A percentile compares a stretch with the other conserved stretches of the same genome.
phyloP scores from a whole-genome alignment of 1,139 yeast genomes.

The Geotrichum macrosporum region DNA sequence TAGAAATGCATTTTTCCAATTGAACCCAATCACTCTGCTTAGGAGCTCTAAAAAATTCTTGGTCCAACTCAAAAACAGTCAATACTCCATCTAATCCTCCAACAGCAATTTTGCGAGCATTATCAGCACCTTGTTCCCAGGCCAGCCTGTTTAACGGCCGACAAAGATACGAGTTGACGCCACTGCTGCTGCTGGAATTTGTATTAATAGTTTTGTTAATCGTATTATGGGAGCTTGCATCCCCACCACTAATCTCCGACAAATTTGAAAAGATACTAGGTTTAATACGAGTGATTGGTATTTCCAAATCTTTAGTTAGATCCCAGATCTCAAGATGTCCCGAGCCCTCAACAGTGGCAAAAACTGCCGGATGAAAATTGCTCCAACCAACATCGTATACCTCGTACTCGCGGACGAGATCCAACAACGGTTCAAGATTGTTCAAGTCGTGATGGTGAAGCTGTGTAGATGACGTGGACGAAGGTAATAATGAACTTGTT shows the following conservation, averaged over 20 bases:
- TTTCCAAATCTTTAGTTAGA: constrained; percentile 41
- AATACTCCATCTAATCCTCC: constrained; percentile 40
- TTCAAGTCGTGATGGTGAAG: constrained; percentile 2
- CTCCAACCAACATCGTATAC: constrained; percentile 45
- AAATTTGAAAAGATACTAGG: constrained; percentile 22
- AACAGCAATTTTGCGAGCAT: constrained; percentile 34
- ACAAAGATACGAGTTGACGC: constrained; percentile 8
- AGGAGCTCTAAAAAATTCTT: constrained; percentile 22
- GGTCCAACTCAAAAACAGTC: constrained; percentile 34
- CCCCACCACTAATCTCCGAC: no score
- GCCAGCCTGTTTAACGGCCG: constrained; percentile 19
- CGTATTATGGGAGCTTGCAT: no score
- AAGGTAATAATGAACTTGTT: neutral
- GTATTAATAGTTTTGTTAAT: neutral
- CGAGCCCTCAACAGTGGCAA: constrained; percentile 48
- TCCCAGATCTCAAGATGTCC: constrained; percentile 57
- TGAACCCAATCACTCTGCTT: constrained; percentile 24
- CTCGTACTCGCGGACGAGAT: constrained; percentile 38
- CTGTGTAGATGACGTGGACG: neutral
- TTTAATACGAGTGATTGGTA: constrained; percentile 39
- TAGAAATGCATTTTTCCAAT: constrained; percentile 10
- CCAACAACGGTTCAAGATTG: constrained; percentile 21
- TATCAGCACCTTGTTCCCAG: constrained; percentile 26
- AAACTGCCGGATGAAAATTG: constrained; percentile 44
- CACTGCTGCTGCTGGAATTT: neutral